Base-by-base conservation (phyloP, 495 filamentous ascomycete species). In the Chaetomium fimeti region DNA sequence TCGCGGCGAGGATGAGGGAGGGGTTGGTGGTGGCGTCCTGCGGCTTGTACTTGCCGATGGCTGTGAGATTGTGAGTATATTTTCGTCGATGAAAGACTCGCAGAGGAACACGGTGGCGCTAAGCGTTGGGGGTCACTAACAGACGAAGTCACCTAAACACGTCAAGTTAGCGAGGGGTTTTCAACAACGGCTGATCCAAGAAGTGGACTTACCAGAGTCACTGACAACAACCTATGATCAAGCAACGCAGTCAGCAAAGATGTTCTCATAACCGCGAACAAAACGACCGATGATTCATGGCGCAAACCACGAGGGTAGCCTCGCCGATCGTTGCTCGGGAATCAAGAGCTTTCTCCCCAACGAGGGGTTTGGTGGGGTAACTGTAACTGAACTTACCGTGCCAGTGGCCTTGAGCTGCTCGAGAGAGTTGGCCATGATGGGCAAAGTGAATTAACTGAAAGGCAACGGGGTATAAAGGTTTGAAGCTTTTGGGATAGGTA, bases 1-100 rank as follows among this genome's bases (percentile, higher is more conserved):
- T 91, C 62, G 94, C 94, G 70, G 91, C 92, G 75, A 99, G 87
- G 79, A 99, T 97, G 73, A 99, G 84, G 66, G 94, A 97, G 45
- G 94, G 94, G 85, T 99, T 99, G 78, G 94, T 99, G 74, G 93
- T 97, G 72, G 93, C 94, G 89, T 99, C 94, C 86, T 97, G 93
- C 61, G 94, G 94, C 87, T 97, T 94, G 87, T 99, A 99, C 83
- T 99, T 98, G 85, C 83, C 92, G 78, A 99, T 99, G 74, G 93
- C 91, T 86, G 81, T 75, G 65, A 71, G 57, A 54, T 11, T 69
- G 77, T 82, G 65, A 80, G 75, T 68, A 66, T 63, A 20, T 28
- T 53, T 36, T 58, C 11, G 38, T 28, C 43, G 55, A 24, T 3
- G 27, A 20, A 32, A 18, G 18, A 32, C 2, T 6, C 15, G 15